Percentiles rank a stretch among this genome's conserved stretches.
phyloP scores from a whole-genome alignment of 495 filamentous ascomycete genomes.

The Letharia columbiana region DNA sequence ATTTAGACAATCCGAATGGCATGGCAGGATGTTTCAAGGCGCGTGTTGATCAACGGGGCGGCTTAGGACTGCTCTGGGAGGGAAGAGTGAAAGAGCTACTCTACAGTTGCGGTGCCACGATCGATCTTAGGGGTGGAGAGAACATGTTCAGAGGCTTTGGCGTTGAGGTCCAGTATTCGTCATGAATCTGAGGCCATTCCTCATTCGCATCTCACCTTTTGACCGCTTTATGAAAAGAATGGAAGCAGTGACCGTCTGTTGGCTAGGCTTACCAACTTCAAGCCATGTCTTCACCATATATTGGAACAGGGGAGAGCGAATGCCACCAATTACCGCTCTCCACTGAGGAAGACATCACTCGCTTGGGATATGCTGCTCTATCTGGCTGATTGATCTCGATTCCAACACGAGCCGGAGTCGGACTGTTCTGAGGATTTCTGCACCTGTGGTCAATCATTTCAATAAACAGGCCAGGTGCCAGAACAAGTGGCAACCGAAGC shows the following conservation, averaged over 20 bases:
- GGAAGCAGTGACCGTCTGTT: background rate
- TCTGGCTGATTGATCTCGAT: background rate
- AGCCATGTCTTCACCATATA: background rate
- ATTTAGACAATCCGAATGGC: slow-evolving; percentile 44
- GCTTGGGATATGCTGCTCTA: background rate
- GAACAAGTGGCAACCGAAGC: background rate
- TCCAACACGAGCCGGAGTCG: background rate
- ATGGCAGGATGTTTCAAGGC: slow-evolving; percentile 86
- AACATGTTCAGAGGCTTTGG: slow-evolving; percentile 69
- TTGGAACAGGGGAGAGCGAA: background rate
- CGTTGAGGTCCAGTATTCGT: slow-evolving; percentile 85
- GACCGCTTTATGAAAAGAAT: background rate
- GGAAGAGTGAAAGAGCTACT: slow-evolving; percentile 85
- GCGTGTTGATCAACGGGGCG: slow-evolving; percentile 73
- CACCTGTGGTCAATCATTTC: background rate
- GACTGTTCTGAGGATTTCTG: background rate
- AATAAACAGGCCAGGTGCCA: background rate
- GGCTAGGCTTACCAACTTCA: background rate
- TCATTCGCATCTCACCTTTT: background rate
- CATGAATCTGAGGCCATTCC: slow-evolving; percentile 42
- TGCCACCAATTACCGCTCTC: background rate
- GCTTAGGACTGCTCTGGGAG: slow-evolving; percentile 85
- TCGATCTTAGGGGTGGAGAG: slow-evolving; percentile 64
- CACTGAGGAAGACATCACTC: background rate
- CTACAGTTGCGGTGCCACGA: slow-evolving; percentile 75